These are phyloP conservation scores for Penicillium soppii DNA, from an alignment of 495 filamentous ascomycete species.

Conservation along the genomic window DNA sequence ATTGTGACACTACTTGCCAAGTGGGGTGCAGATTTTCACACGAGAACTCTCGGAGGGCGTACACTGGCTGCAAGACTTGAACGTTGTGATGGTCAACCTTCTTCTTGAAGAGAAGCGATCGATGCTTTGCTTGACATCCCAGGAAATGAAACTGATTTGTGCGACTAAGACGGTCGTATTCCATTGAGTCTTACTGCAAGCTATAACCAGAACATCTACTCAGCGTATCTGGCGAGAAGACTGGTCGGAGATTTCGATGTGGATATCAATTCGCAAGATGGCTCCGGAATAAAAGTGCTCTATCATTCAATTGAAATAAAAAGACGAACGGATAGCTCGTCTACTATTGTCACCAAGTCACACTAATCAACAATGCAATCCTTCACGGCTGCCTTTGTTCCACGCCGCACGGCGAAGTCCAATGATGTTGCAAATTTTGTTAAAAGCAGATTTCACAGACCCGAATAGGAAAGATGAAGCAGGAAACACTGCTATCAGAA, in stretches of 20 bases:
- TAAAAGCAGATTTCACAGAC: too few relatives aligned
- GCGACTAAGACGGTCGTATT: background rate
- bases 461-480: too few relatives aligned
- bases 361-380: too few relatives aligned
- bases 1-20: background rate
- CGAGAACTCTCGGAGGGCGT: background rate
- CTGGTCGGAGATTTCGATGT: background rate
- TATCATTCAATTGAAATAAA: background rate
- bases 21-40: background rate
- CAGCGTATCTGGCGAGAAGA: background rate
- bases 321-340: too few relatives aligned
- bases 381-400: too few relatives aligned
- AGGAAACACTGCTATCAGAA: too few relatives aligned
- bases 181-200: background rate
- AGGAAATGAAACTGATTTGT: background rate
- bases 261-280: background rate
- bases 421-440: too few relatives aligned
- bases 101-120: background rate
- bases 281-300: background rate
- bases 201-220: background rate
- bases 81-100: background rate
- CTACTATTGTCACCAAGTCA: too few relatives aligned
- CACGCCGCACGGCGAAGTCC: too few relatives aligned
- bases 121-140: background rate
- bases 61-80: background rate